Percentiles rank a stretch among this genome's conserved stretches.
Evolutionary conservation across 495 filamentous ascomycete species (phyloP).

Genomic region (Geopyxis carbonaria): DNA sequence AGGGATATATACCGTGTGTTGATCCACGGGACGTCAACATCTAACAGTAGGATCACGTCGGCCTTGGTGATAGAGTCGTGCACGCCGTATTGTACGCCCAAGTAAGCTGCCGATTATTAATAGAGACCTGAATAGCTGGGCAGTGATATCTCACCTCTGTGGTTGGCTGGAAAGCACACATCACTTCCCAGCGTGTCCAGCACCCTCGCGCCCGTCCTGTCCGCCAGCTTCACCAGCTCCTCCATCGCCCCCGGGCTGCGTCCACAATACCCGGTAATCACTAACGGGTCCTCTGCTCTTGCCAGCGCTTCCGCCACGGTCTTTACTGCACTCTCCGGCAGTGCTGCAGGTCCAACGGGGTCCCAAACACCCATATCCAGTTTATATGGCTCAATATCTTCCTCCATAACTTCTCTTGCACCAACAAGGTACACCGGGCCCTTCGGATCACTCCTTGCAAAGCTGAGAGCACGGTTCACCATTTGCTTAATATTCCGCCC

Average conservation of each 20-base stretch:
- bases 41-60: constrained; percentile 70
- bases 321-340: constrained; percentile 47
- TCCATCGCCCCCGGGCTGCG: constrained; percentile 51
- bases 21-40: constrained; percentile 71
- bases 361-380: constrained; percentile 61
- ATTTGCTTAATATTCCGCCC: constrained; percentile 93
- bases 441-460: constrained; percentile 61
- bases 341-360: constrained; percentile 54
- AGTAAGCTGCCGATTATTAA: constrained; percentile 22
- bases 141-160: constrained; percentile 25
- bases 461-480: constrained; percentile 77
- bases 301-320: constrained; percentile 54
- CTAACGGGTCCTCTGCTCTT: constrained; percentile 53
- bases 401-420: constrained; percentile 80
- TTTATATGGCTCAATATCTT: constrained; percentile 68
- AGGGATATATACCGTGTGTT: constrained; percentile 37
- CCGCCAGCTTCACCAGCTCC: constrained; percentile 60
- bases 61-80: constrained; percentile 59
- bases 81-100: constrained; percentile 61
- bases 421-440: constrained; percentile 78
- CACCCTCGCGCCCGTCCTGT: constrained; percentile 62
- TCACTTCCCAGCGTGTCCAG: constrained; percentile 82
- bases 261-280: constrained; percentile 73
- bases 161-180: constrained; percentile 86
- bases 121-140: neutral